Conservation (phyloP, 768 basidiomycete genomes). For the Lyophyllum decastes region DNA sequence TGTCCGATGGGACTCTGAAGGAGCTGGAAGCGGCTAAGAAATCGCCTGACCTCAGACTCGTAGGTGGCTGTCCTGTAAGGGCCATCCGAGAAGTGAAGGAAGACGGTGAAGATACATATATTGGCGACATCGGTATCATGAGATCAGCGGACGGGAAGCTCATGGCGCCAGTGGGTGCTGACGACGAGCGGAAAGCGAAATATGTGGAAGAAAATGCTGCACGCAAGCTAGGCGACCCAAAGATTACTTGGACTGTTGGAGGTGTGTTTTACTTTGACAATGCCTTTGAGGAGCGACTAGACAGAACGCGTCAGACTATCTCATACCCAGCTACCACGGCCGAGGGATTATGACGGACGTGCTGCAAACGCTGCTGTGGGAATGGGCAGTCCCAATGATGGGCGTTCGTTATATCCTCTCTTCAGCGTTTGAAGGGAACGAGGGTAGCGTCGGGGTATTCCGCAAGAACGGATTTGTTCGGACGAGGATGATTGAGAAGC, state of each 20-base stretch:
- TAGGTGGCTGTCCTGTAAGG: conserved; percentile 50
- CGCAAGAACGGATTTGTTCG: conserved; percentile 63
- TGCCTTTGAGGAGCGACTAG: neutral
- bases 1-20: conserved; percentile 30
- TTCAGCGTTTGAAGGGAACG: conserved; percentile 52
- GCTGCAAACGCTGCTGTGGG: conserved; percentile 48
- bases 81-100: conserved; percentile 53
- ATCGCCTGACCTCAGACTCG: conserved; percentile 26
- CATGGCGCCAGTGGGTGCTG: conserved; percentile 4
- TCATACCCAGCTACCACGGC: conserved; percentile 62
- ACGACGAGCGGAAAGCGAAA: conserved; percentile 28
- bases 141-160: conserved; percentile 28
- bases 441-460: conserved; percentile 64
- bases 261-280: conserved; percentile 36
- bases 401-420: conserved; percentile 46
- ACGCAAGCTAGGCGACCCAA: conserved; percentile 48
- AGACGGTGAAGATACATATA: conserved; percentile 54
- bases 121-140: conserved; percentile 48
- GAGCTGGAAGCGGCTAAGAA: conserved; percentile 26
- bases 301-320: conserved; percentile 46
- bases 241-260: conserved; percentile 63
- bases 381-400: conserved; percentile 72
- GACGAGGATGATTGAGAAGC: conserved; percentile 38
- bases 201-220: conserved; percentile 41
- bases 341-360: conserved; percentile 76